Conservation (phyloP, 2,329 filamentous ascomycete species). For the Colletotrichum camelliae region DNA sequence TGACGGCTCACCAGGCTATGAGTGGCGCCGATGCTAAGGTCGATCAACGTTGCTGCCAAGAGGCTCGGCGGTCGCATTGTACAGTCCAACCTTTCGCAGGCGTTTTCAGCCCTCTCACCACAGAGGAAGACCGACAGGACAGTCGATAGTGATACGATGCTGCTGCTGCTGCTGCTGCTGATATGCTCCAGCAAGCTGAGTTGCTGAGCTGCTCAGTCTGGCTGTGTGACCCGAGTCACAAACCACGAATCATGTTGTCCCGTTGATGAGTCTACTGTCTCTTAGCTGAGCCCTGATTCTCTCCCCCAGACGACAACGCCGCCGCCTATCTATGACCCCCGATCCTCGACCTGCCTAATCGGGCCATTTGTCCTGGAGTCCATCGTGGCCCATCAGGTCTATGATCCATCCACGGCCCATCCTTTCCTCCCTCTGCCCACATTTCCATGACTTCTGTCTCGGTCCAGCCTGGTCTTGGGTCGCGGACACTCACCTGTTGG, state of each 20-base stretch:
- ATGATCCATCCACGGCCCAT: conserved; percentile 11
- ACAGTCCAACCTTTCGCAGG: not conserved
- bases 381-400: conserved; percentile 9
- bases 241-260: not conserved
- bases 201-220: not conserved
- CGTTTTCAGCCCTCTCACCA: not conserved
- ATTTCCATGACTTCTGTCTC: not conserved
- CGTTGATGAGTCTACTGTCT: not conserved
- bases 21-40: conserved; percentile 21
- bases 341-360: conserved; percentile 21
- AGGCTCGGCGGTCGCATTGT: conserved; percentile 10
- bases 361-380: conserved; percentile 16
- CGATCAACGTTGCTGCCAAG: conserved; percentile 21
- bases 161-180: not conserved
- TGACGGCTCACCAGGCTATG: not conserved
- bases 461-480: conserved; percentile 3
- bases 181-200: not conserved
- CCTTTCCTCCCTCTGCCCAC: not conserved
- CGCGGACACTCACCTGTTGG: not conserved
- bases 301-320: not conserved
- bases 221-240: not conserved
- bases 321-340: not conserved
- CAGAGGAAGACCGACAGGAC: not conserved
- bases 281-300: not conserved
- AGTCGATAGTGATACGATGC: not conserved